phyloP scores from a whole-genome alignment of 352 stramenopile genomes.

The Hyaloperonospora brassicae region DNA sequence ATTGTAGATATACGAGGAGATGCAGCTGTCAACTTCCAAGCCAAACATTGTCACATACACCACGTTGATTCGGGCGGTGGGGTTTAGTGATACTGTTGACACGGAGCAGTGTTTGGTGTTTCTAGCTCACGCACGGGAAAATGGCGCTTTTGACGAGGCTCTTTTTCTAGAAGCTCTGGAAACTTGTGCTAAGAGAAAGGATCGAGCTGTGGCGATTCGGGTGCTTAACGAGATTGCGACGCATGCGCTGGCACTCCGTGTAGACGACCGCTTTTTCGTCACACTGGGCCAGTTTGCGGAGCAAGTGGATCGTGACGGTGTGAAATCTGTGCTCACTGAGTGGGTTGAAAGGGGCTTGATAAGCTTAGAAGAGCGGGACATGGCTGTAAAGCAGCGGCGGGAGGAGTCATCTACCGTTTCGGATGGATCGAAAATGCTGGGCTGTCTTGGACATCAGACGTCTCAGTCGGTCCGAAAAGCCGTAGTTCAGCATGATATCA shows the following conservation, averaged over 20 bases:
- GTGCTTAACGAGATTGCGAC: constrained; percentile 32
- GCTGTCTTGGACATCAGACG: constrained; percentile 55
- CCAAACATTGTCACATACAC: constrained; percentile 76
- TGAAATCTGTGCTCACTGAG: constrained; percentile 25
- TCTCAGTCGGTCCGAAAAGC: constrained; percentile 54
- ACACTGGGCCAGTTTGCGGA: constrained; percentile 33
- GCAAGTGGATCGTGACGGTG: constrained; percentile 23
- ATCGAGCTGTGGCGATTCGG: constrained; percentile 22
- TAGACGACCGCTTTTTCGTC: constrained; percentile 41
- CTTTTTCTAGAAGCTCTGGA: constrained; percentile 57
- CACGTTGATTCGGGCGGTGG: constrained; percentile 49
- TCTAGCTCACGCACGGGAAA: constrained; percentile 35
- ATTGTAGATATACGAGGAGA: constrained; percentile 49
- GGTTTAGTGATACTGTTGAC: constrained; percentile 29
- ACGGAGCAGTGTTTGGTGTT: constrained; percentile 37
- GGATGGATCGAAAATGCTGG: constrained; percentile 36
- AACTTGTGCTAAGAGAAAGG: constrained; percentile 37
- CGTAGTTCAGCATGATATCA: constrained; percentile 66
- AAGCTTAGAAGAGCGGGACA: constrained; percentile 28
- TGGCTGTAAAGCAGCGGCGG: constrained; percentile 12
- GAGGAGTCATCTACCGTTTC: constrained; percentile 9
- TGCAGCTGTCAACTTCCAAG: constrained; percentile 46
- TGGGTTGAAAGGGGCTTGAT: constrained; percentile 35
- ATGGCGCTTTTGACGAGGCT: constrained; percentile 53
- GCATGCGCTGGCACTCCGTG: constrained; percentile 29